Percentiles rank a stretch among this genome's conserved stretches.
Evolutionary conservation across 495 filamentous ascomycete species (phyloP).

Genomic region (Thozetella sp.): DNA sequence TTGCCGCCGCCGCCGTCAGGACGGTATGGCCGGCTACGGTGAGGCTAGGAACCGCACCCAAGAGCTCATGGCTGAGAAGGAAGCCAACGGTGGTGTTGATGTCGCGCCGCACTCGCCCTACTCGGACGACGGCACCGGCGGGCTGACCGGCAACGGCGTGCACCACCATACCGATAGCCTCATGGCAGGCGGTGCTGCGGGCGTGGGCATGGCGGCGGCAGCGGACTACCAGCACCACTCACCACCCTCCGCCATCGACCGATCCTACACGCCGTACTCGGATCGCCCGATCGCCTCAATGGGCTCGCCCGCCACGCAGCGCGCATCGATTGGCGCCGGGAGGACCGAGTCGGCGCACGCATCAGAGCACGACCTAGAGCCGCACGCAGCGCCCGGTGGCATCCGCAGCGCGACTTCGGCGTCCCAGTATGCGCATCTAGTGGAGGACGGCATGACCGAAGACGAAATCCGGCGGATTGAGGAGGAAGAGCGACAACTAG

Average conservation of each 20-base stretch:
- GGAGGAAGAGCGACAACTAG: slow-evolving; percentile 49
- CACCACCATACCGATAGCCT: slow-evolving; percentile 5
- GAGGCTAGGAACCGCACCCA: slow-evolving; percentile 19
- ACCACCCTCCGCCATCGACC: slow-evolving; percentile 10
- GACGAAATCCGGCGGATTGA: slow-evolving; percentile 47
- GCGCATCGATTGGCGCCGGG: slow-evolving; percentile 11
- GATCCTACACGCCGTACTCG: slow-evolving; percentile 36
- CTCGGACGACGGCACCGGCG: slow-evolving; percentile 29
- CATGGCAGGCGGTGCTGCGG: background rate
- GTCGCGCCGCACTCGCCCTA: slow-evolving; percentile 35
- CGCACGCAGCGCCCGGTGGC: background rate
- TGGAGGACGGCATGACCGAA: slow-evolving; percentile 53
- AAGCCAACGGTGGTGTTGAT: slow-evolving; percentile 25
- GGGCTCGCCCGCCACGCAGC: slow-evolving; percentile 13
- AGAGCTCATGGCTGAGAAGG: slow-evolving; percentile 43
- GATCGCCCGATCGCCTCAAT: slow-evolving; percentile 20
- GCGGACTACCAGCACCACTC: slow-evolving; percentile 4
- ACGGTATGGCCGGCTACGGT: slow-evolving; percentile 14
- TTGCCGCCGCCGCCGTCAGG: slow-evolving; percentile 26
- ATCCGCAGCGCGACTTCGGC: slow-evolving; percentile 1
- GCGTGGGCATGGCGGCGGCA: slow-evolving; percentile 2
- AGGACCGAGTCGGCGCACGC: background rate
- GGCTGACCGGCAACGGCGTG: slow-evolving; percentile 3
- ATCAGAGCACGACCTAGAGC: background rate
- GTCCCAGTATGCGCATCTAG: slow-evolving; percentile 41